Base-by-base conservation (phyloP, 352 stramenopile species). In the Bremia lactucae region DNA sequence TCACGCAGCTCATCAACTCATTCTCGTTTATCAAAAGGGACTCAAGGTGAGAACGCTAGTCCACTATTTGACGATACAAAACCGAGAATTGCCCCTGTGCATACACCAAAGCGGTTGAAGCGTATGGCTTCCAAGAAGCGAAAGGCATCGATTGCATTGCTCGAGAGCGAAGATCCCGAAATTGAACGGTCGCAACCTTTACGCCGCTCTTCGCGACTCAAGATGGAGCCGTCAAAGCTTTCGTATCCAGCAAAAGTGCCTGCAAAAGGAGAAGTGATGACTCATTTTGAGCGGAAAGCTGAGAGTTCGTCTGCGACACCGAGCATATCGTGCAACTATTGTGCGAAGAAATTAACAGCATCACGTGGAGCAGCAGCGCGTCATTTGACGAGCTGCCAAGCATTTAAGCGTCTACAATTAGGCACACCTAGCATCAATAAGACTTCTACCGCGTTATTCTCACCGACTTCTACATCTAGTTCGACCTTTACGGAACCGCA, bases 281-380 rank as follows among this genome's bases (percentile, higher is more conserved):
- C 26, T 20, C 50, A 57, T 23, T 65, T 65, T 15, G 25, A 31
- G 2, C 45, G 36, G 8, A 25, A 7, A 4, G 2, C 21, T 31
- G 36, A 10, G 0, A 40, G 2, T 20, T n/a, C n/a, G n/a, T n/a
- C n/a, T n/a, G n/a, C n/a, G n/a, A n/a, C n/a, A n/a, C n/a, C n/a
- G n/a, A 6, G 8, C 0, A 57, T 63, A 35, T 11, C 15, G 3
- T 63, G 58, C 25, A 57, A 64, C 6, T 41, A 48, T 20, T 62
- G 49, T 37, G 41, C 38, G 6, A 42, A 49, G 7, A 5, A 48
- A 6, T 21, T 68, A 6, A 44, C 42, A 2, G 19, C 18, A 2
- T 62, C 39, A 3, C 44, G 37, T 25, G 41, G 28, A 10, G 5
- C 23, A n/a, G 41, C 38, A 11, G 18, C 33, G 6, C 42, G 16